Evolutionary conservation across 2,329 filamentous ascomycete genomes (phyloP).

Genomic region (Malbranchea cinnamomea): DNA sequence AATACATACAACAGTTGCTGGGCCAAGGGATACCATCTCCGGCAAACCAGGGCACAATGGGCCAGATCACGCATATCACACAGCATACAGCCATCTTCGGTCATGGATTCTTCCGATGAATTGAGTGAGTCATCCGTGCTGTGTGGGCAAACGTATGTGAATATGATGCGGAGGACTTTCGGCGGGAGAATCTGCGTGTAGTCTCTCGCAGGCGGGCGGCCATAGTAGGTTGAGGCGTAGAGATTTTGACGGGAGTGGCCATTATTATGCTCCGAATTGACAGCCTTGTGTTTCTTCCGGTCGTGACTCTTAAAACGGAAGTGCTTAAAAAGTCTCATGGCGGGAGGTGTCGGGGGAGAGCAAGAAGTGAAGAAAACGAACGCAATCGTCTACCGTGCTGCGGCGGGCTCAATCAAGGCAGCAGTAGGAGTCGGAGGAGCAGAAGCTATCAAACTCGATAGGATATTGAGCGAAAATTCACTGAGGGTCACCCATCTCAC

Average conservation of each 20-base stretch:
- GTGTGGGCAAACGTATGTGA: slow-evolving; percentile 73
- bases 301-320: slow-evolving; percentile 12
- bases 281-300: slow-evolving; percentile 4
- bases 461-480: no score
- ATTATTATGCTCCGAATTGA: slow-evolving; percentile 1
- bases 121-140: slow-evolving; percentile 61
- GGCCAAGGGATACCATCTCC: slow-evolving; percentile 51
- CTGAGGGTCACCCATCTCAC: no score
- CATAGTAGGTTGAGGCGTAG: neutral
- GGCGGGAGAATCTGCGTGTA: slow-evolving; percentile 44
- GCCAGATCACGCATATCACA: slow-evolving; percentile 84
- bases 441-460: no score
- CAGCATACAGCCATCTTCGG: slow-evolving; percentile 74
- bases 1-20: slow-evolving; percentile 46
- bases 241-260: neutral
- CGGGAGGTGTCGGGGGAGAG: neutral
- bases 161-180: slow-evolving; percentile 60
- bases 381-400: no score
- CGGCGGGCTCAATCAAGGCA: no score
- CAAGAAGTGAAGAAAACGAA: no score
- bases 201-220: slow-evolving; percentile 11
- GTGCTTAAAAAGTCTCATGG: slow-evolving; percentile 14
- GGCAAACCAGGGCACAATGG: slow-evolving; percentile 60
- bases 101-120: slow-evolving; percentile 65
- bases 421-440: no score